Base-by-base conservation (phyloP, 202 grass and related monocot species). In the Hordeum pubiflorum region DNA sequence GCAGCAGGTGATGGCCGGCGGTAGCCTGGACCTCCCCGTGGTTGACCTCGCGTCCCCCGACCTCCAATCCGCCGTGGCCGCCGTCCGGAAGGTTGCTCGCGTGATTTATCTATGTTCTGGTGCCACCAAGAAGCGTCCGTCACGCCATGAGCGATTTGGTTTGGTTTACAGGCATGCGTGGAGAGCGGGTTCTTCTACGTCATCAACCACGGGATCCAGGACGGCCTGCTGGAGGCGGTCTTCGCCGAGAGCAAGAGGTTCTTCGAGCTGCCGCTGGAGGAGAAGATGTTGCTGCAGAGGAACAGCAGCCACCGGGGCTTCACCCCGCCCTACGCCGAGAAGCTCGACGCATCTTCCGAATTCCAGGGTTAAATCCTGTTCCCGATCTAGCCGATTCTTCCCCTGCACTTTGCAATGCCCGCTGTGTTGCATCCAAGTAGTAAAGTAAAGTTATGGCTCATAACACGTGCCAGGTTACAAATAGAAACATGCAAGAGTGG, bases 131-230 rank as follows among this genome's bases (percentile, higher is more conserved):
- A 9, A n/a, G 68, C 74, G 17, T 48, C 24, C 74, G 12, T 48
- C 24, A 14, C 26, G 36, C 13, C 15, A 29, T 27, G 2, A 11
- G 7, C 20, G 64, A 52, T 81, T 14, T 69, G 33, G 14, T 40
- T 40, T 26, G 40, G 18, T 60, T 27, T 18, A 5, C 69, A 97
- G 95, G 92, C 92, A 23, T 97, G 92, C 63, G 74, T 93, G 82
- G 92, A 97, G 13, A 88, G 69, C 63, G 95, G 92, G 6, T 97
- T 97, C 84, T 93, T 97, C 84, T 97, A 93, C 74, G 83, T 94
- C 20, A 74, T 85, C 67, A 93, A 89, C 88, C 90, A 94, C 57
- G 91, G 90, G 32, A 79, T 97, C 76, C 84, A 82, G 22, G 64
- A 33, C 18, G 26, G 20, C 17, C 27, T 86, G 32, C 36, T 93